Evolutionary conservation across 208 protist species (phyloP).

Genomic region (Acanthamoeba healyi): DNA sequence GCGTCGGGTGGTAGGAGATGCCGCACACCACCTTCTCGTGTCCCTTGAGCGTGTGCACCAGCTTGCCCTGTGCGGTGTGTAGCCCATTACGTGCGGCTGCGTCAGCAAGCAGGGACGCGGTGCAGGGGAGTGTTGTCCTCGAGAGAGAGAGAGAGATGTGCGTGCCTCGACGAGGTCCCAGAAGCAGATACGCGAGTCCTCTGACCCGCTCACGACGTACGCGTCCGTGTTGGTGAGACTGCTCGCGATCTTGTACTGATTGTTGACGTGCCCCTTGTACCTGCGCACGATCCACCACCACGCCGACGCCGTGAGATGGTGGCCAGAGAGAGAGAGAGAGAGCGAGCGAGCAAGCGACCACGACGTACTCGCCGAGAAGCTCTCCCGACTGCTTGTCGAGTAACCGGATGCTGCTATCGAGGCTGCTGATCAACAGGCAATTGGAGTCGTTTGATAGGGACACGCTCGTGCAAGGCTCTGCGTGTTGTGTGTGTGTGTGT

Average conservation of each 20-base stretch:
- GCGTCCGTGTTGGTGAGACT: constrained; percentile 67
- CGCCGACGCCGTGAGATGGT: neutral
- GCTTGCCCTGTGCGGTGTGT: neutral
- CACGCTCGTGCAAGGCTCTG: constrained; percentile 70
- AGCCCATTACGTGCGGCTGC: too few species aligned
- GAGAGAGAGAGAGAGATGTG: too few species aligned
- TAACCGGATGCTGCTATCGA: constrained; percentile 74
- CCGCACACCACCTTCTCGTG: constrained; percentile 58
- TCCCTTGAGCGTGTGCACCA: constrained; percentile 62
- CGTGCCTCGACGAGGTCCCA: constrained; percentile 78
- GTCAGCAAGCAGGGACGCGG: too few species aligned
- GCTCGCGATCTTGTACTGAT: constrained; percentile 78
- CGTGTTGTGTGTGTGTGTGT: too few species aligned
- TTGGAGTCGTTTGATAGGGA: constrained; percentile 76
- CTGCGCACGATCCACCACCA: neutral
- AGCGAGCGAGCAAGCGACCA: neutral
- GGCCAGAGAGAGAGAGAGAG: too few species aligned
- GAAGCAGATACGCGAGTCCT: constrained; percentile 74
- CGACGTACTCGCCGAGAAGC: constrained; percentile 68
- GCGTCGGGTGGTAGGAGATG: constrained; percentile 33
- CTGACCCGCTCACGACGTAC: constrained; percentile 77
- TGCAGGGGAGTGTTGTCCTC: too few species aligned
- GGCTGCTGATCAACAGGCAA: constrained; percentile 63
- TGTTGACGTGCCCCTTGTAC: constrained; percentile 74
- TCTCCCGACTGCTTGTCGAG: constrained; percentile 72